Evolutionary conservation across 371 early-diverging fungal genomes (phyloP), one percentile per base, ranked within the genome.

Genomic region (Batrachochytrium dendrobatidis): DNA sequence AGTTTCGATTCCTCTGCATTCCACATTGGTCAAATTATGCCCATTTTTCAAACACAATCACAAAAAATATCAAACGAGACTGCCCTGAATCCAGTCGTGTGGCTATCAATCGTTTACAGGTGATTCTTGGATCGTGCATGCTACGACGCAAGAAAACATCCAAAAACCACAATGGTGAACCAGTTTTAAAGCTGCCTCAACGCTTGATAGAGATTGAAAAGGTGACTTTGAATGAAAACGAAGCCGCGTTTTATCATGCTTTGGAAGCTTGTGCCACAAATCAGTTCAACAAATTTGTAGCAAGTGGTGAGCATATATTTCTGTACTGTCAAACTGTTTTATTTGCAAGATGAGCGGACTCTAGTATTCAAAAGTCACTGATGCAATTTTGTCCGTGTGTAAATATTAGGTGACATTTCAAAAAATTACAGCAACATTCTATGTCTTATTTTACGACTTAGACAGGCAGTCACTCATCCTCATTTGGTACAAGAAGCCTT

Each of bases 131-230:
- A 66, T 83, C 85, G 0, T 69, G 86, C 29, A 82, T 86, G 77
- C 71, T 90, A n/a, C 72, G 90, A 39, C 73, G 90, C n/a, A 86
- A 83, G 10, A 90, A 90, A 56, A 71, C 70, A n/a, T 69, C 73
- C 20, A 53, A 59, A 45, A 70, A 86, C 18, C 83, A 86, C 55
- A 30, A 34, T 6, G 90, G 88, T 26, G 72, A 75, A 34, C 86
- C 83, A 33, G 66, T 86, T 17, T 56, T 90, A 20, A 55, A 75
- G 1, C 68, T 90, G 8, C 87, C 88, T 0, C 55, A 64, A 0
- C 76, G 84, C 18, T 67, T 79, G 22, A 83, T 84, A 25, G 63
- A 75, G n/a, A 72, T 81, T 52, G 68, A 76, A 7, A 53, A 71
- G 2, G n/a, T 55, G 4, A 10, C 22, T 17, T 44, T 33, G 10